Conservation (phyloP, 768 basidiomycete species). For the Russula olivacea region DNA sequence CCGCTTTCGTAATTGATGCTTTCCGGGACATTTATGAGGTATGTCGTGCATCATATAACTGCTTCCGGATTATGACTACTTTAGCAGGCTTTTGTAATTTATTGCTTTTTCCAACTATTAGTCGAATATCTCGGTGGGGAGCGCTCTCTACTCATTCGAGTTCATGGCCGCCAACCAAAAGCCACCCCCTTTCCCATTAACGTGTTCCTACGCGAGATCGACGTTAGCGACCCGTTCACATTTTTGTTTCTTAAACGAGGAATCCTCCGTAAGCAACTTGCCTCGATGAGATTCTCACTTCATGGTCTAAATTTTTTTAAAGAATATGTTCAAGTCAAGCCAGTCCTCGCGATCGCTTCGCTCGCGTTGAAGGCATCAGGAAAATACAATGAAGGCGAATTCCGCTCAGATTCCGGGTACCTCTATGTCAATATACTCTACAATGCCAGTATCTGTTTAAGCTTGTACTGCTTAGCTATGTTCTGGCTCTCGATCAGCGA, state of each 20-base stretch:
- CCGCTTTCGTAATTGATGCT: constrained; percentile 93
- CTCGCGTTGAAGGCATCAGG: constrained; percentile 81
- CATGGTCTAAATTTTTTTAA: not conserved
- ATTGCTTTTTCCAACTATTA: constrained; percentile 83
- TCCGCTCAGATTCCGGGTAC: constrained; percentile 82
- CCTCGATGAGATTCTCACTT: not conserved
- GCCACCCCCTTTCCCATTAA: constrained; percentile 80
- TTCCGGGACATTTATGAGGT: constrained; percentile 96
- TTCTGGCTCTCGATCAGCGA: constrained; percentile 93
- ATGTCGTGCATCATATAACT: constrained; percentile 22
- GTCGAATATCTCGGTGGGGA: constrained; percentile 88
- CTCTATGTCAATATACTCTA: constrained; percentile 85
- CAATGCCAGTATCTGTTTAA: constrained; percentile 74
- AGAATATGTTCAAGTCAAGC: constrained; percentile 99
- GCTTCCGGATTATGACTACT: not conserved
- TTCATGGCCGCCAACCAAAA: constrained; percentile 89
- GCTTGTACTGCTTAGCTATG: constrained; percentile 87
- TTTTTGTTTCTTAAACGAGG: constrained; percentile 93
- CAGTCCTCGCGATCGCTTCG: constrained; percentile 77
- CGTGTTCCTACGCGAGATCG: constrained; percentile 79
- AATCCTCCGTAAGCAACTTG: constrained; percentile 65
- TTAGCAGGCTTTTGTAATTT: constrained; percentile 83
- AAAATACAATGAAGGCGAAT: constrained; percentile 85
- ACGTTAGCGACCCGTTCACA: constrained; percentile 91
- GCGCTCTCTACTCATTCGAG: constrained; percentile 81